Percentiles rank a stretch among this genome's conserved stretches.
Conservation (phyloP, 495 filamentous ascomycete genomes). For the Aspergillus baeticus region DNA sequence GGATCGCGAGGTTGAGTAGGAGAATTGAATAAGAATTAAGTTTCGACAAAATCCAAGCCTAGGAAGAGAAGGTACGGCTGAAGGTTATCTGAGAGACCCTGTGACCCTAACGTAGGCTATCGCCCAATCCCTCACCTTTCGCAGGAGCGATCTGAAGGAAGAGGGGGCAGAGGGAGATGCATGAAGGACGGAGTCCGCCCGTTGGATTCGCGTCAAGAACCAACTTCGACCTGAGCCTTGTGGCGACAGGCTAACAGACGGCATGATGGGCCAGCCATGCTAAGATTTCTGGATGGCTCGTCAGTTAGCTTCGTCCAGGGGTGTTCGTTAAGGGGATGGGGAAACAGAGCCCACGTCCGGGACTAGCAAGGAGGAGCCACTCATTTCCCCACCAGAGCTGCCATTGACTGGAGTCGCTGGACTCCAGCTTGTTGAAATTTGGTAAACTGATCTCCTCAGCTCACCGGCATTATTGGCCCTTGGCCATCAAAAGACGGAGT, state of each 20-base stretch:
- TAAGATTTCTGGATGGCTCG: slow-evolving; percentile 10
- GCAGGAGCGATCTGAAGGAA: slow-evolving; percentile 18
- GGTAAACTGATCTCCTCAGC: slow-evolving; percentile 7
- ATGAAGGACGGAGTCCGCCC: slow-evolving; percentile 1
- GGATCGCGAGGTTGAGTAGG: neutral
- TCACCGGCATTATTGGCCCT: neutral
- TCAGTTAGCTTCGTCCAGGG: slow-evolving; percentile 29
- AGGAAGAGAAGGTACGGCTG: slow-evolving; percentile 2
- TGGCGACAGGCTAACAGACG: slow-evolving; percentile 14
- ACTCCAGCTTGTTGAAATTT: slow-evolving; percentile 17
- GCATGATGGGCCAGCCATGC: slow-evolving; percentile 20
- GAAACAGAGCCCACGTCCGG: slow-evolving; percentile 34
- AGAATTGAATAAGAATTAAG: slow-evolving; percentile 1
- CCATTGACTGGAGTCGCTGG: slow-evolving; percentile 18
- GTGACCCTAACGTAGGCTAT: slow-evolving; percentile 8
- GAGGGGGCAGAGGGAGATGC: slow-evolving; percentile 10
- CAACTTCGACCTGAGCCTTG: slow-evolving; percentile 11
- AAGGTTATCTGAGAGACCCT: slow-evolving; percentile 1
- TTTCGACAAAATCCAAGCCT: neutral
- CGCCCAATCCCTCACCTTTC: slow-evolving; percentile 14
- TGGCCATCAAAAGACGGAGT: neutral
- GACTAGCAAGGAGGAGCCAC: slow-evolving; percentile 33
- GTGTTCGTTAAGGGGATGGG: slow-evolving; percentile 41
- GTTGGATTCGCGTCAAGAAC: slow-evolving; percentile 16
- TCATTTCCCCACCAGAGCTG: slow-evolving; percentile 35